phyloP scores from a whole-genome alignment of 192 early-diverging fungal species.

The Umbelopsis vinacea region DNA sequence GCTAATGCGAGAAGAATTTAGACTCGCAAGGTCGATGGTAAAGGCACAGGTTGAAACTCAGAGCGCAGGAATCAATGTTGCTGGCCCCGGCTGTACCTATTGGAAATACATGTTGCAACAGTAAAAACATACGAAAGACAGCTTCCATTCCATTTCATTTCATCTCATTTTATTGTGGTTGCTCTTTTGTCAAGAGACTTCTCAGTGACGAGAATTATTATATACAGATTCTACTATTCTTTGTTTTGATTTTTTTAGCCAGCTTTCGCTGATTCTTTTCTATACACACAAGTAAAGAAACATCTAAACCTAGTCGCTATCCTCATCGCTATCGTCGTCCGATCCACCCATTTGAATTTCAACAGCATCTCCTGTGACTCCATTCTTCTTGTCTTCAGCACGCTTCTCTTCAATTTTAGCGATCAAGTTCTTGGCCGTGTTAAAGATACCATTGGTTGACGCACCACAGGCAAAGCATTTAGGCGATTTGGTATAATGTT shows the following conservation, averaged over 20 bases:
- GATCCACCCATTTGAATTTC: slow-evolving; percentile 23
- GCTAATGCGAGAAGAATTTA: neutral
- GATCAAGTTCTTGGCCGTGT: slow-evolving; percentile 75
- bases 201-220: too few species aligned
- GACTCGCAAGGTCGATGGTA: too few species aligned
- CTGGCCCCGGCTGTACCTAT: too few species aligned
- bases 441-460: slow-evolving; percentile 86
- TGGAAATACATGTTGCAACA: too few species aligned
- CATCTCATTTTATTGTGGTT: too few species aligned
- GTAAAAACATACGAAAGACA: too few species aligned
- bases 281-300: neutral
- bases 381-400: slow-evolving; percentile 37
- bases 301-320: slow-evolving; percentile 28
- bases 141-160: too few species aligned
- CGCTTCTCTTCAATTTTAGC: slow-evolving; percentile 58
- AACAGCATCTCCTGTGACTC: slow-evolving; percentile 35
- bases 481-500: slow-evolving; percentile 77
- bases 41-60: neutral
- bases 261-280: too few species aligned
- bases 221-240: too few species aligned
- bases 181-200: too few species aligned
- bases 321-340: slow-evolving; percentile 36
- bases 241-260: too few species aligned
- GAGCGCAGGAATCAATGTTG: neutral
- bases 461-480: slow-evolving; percentile 93